phyloP scores from a whole-genome alignment of 352 stramenopile genomes.

The Phytophthora fragariaefolia region DNA sequence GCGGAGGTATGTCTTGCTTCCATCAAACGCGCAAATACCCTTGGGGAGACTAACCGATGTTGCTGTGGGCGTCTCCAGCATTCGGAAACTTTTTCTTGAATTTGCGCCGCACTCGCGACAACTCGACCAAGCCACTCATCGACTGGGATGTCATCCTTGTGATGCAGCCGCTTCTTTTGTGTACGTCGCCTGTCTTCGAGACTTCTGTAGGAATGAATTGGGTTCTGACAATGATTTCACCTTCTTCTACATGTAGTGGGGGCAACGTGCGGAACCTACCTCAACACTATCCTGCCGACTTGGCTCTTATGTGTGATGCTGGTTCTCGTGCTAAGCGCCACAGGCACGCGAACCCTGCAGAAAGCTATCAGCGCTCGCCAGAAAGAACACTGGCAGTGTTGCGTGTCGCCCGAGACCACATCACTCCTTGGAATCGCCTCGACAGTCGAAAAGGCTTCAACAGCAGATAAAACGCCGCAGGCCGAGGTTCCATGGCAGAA shows the following conservation, averaged over 20 bases:
- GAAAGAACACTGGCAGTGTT: slow-evolving; percentile 79
- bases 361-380: slow-evolving; percentile 91
- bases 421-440: slow-evolving; percentile 24
- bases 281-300: slow-evolving; percentile 93
- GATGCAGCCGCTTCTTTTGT: slow-evolving; percentile 94
- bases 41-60: background rate
- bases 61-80: slow-evolving; percentile 36
- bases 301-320: slow-evolving; percentile 89
- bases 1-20: slow-evolving; percentile 50
- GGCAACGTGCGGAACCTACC: slow-evolving; percentile 81
- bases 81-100: slow-evolving; percentile 95
- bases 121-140: slow-evolving; percentile 91
- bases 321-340: slow-evolving; percentile 89
- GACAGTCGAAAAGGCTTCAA: slow-evolving; percentile 8
- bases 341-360: slow-evolving; percentile 85
- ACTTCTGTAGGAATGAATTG: background rate
- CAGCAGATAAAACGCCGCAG: slow-evolving; percentile 34
- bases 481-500: slow-evolving; percentile 74
- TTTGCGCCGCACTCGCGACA: slow-evolving; percentile 87
- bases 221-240: background rate
- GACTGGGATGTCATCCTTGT: slow-evolving; percentile 98
- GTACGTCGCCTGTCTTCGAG: slow-evolving; percentile 38
- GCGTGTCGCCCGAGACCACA: slow-evolving; percentile 25
- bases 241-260: slow-evolving; percentile 66
- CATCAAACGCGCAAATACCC: no score